Evolutionary conservation across 1,139 yeast genomes (phyloP), one percentile per base, ranked within the genome.

Genomic region (Sugiyamaella grinbergsii): DNA sequence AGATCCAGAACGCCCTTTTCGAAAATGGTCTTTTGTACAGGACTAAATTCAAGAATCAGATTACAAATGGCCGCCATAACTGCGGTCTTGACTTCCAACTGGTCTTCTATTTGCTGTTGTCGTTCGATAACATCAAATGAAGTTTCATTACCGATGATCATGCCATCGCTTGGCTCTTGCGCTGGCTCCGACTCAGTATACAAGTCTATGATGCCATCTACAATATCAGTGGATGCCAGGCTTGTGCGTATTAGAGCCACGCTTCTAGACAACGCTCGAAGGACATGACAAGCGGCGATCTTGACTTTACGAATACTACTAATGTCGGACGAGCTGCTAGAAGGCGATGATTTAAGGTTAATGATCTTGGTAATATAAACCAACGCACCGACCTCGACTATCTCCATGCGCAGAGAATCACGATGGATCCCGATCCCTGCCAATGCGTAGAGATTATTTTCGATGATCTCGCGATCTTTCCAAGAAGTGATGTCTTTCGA

Each of bases 21-120:
- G 31, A 83, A 70, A 50, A 86, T 73, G 44, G 75, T 76, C 43
- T 77, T 72, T 48, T 88, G 78, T 58, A 87, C 73, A 1, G 93
- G 85, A 50, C 91, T 83, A 65, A 88, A 89, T 56, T 89, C 96
- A 26, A 89, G 75, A 8, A 87, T 81, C 49, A 88, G 75, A 63
- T 90, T 90, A 37, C 95, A 86, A 22, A 87, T 69, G 2, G 82
- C 78, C 2, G 94, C 88, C 64, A 87, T 73, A 1, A 83, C 76
- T 4, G 84, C 76, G 0, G 84, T 76, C 58, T 78, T 77, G 42
- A 83, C 74, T 52, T 77, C 70, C 36, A 76, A 67, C 54, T 79
- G 77, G 13, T 69, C 66, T 32, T 55, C 57, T 13, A 49, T 33
- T 18, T 48, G 49, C 22, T 53, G 54, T 24, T 63, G 55, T 18